Percentiles rank a stretch among this genome's conserved stretches.
phyloP scores from a whole-genome alignment of 2,329 filamentous ascomycete species.

The Phialophora tarda region DNA sequence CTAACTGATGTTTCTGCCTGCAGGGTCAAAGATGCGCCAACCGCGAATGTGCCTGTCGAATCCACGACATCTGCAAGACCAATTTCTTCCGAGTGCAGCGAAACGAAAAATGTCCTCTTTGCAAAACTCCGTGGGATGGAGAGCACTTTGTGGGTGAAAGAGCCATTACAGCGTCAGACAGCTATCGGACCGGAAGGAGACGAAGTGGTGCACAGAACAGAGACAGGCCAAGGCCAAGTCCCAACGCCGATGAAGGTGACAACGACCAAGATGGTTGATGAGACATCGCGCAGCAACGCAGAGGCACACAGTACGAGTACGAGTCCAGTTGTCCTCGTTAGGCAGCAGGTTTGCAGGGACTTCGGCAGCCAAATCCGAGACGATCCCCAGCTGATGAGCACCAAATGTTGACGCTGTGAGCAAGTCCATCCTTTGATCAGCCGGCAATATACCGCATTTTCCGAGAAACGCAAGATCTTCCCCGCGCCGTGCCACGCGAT shows the following conservation, averaged over 20 bases:
- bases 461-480: background rate
- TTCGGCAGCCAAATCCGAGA: slow-evolving; percentile 3
- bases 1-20: slow-evolving; percentile 13
- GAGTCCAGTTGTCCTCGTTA: background rate
- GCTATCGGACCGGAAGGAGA: slow-evolving; percentile 41
- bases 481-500: slow-evolving; percentile 8
- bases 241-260: slow-evolving; percentile 9
- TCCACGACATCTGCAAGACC: slow-evolving; percentile 78
- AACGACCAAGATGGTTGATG: slow-evolving; percentile 21
- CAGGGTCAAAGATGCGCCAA: slow-evolving; percentile 76
- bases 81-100: slow-evolving; percentile 73
- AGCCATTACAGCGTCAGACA: slow-evolving; percentile 48
- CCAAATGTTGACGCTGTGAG: slow-evolving; percentile 4
- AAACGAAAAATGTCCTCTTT: slow-evolving; percentile 67
- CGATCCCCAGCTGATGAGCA: background rate
- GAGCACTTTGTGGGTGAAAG: slow-evolving; percentile 60
- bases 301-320: background rate
- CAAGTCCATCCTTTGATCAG: slow-evolving; percentile 14
- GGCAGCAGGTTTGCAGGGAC: background rate
- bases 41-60: slow-evolving; percentile 68
- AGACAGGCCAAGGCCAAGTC: slow-evolving; percentile 7
- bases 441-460: background rate
- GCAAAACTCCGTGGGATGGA: slow-evolving; percentile 58
- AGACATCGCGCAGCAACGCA: background rate
- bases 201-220: slow-evolving; percentile 36